Evolutionary conservation across 768 basidiomycete genomes (phyloP), one percentile per base, ranked within the genome.

Genomic region (Tricholoma matsutake): DNA sequence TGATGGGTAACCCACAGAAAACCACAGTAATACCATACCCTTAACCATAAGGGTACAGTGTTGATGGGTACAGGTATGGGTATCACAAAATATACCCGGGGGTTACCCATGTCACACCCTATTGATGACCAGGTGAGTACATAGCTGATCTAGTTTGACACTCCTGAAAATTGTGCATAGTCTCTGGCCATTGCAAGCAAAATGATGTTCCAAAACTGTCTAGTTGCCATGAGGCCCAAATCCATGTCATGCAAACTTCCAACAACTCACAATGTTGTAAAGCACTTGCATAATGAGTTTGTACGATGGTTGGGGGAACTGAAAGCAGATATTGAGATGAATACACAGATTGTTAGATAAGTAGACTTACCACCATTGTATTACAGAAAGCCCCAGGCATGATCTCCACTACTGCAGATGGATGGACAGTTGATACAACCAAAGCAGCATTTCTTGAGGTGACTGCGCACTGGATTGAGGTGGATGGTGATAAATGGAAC

Each of bases 371-470:
- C 34, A 13, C 3, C 10, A 13, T 13, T 37, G 14, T 2, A 37
- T 37, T 13, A 13, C 8, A 37, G 35, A 13, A 10, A 37, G 35
- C 35, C 11, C 35, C 35, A 11, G 35, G 35, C 4, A 6, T 39
- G 20, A 6, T 65, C 2, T 68, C 62, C 10, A 58, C 61, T 9
- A 68, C 67, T 6, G 35, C 43, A 4, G 67, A 68, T 39, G 37
- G 56, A 11, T 68, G 67, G 67, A 58, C 60, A 8, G 63, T 63
- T 13, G 63, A 66, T 60, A 61, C 41, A 0, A 66, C 61, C 8
- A 64, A 66, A 49, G 29, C n/a, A 5, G 59, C 45, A 0, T 68
- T 57, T 39, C 9, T 59, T 3, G 60, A 65, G 7, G 22, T 25
- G 22, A 25, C 22, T 25, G 22, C 22, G 3, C 22, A 25, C 22